Evolutionary conservation across 1,139 yeast species (phyloP), one percentile per base, ranked within the genome.

Genomic region (Suhomyces ambrosiae): DNA sequence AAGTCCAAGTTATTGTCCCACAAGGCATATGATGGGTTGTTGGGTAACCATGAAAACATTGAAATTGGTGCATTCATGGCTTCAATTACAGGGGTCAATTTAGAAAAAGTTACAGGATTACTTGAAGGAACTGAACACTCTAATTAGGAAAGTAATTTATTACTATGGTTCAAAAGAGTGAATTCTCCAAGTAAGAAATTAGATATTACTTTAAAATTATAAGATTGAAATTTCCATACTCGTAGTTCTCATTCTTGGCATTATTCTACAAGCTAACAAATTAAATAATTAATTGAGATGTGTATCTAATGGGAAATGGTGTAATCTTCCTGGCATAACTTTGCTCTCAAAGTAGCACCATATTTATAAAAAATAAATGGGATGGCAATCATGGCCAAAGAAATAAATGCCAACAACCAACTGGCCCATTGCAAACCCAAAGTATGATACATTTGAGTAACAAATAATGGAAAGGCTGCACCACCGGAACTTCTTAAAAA

Each of bases 391-490:
- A 88, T 86, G 1, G 85, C 94, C 43, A 87, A 73, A 8, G 94
- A 79, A 49, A 89, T 76, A 54, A 88, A 88, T 0, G 95, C 96
- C 52, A 89, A 68, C 42, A 88, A 64, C 78, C 86, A 84, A 47
- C 86, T 78, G 13, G 94, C 95, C 94, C 95, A 86, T 50, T 82
- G 82, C 32, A 82, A 69, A 3, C 94, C 94, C 49, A 86, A 65
- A 31, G 71, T 74, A 47, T 76, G 73, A 58, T 86, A 86, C 94
- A 86, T 84, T 60, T 83, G 90, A 23, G 84, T 79, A n/a, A 82
- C 77, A 53, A 90, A 90, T 42, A 90, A 68, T 24, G 97, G 97
- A 76, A 90, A 89, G 0, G 89, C 90, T 25, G 90, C 94, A 64
- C 94, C 94, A 55, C 90, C 90, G 23, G 86, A 81, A 44, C 90